These are phyloP conservation scores for Teunomyces barrocoloradensis DNA, from an alignment of 805 yeast species.

Conservation along the genomic window DNA sequence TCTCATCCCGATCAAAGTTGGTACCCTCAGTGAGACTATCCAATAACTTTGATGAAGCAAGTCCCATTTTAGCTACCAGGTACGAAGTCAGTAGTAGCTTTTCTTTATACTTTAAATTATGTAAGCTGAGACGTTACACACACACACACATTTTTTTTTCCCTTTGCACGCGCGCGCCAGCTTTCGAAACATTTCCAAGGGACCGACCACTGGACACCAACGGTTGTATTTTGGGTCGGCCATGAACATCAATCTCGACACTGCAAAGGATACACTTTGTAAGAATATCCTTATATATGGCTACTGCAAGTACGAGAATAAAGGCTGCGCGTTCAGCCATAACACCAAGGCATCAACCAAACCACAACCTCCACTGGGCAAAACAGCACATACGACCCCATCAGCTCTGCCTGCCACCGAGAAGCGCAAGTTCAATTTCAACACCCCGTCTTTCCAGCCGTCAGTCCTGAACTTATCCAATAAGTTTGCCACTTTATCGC, in stretches of 20 bases:
- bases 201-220: neutral
- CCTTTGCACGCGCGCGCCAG: slow-evolving; percentile 1
- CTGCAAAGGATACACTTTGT: slow-evolving; percentile 77
- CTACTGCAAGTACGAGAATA: slow-evolving; percentile 80
- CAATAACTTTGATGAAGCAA: slow-evolving; percentile 55
- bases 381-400: slow-evolving; percentile 55
- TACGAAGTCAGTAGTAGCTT: too few species aligned
- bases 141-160: neutral
- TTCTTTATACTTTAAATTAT: too few species aligned
- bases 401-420: slow-evolving; percentile 9
- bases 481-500: slow-evolving; percentile 48
- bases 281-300: slow-evolving; percentile 84
- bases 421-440: slow-evolving; percentile 35
- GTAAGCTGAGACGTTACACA: neutral
- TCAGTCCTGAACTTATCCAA: slow-evolving; percentile 26
- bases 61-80: slow-evolving; percentile 46
- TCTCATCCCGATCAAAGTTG: slow-evolving; percentile 84
- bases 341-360: slow-evolving; percentile 26
- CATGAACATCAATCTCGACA: slow-evolving; percentile 44
- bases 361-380: slow-evolving; percentile 29
- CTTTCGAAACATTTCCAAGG: neutral
- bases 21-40: slow-evolving; percentile 80
- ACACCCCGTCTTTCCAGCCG: slow-evolving; percentile 46
- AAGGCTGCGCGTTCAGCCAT: slow-evolving; percentile 83
- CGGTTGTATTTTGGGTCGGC: neutral